A percentile compares a stretch with the other conserved stretches of the same genome.
Conservation (phyloP, 257 asterid species). For the Cynanchum wilfordii region DNA sequence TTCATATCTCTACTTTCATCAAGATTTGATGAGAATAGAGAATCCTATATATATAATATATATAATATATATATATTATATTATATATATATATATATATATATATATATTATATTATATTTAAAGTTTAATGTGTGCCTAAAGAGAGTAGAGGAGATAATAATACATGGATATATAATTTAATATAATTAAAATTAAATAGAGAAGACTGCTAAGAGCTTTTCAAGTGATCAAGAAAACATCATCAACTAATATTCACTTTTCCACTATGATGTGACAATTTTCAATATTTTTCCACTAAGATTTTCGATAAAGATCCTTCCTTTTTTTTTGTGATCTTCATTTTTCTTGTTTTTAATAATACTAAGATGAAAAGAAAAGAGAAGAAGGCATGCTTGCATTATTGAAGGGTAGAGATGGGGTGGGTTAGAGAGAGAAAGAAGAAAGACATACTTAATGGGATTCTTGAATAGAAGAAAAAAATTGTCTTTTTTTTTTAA, state of each 20-base stretch:
- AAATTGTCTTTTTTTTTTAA: neutral
- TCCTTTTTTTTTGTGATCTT: neutral
- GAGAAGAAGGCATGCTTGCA: neutral
- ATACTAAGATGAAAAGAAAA: neutral
- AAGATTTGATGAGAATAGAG: too few relatives aligned
- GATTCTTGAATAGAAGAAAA: slow-evolving; percentile 1
- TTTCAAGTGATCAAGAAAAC: neutral
- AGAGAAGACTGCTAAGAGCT: too few relatives aligned
- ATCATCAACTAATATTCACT: neutral
- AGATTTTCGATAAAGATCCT: neutral
- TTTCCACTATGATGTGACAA: slow-evolving; percentile 14
- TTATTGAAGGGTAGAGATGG: neutral
- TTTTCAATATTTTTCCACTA: slow-evolving; percentile 13
- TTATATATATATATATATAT: too few relatives aligned
- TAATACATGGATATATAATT: neutral
- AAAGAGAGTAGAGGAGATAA: slow-evolving; percentile 10
- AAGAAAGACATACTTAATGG: neutral
- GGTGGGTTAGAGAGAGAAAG: neutral
- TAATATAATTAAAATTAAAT: too few relatives aligned
- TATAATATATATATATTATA: too few relatives aligned
- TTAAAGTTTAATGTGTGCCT: neutral
- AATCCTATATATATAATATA: too few relatives aligned
- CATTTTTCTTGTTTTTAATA: neutral
- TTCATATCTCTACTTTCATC: too few relatives aligned
- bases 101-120: too few relatives aligned